Conservation (phyloP, 441 rosid genomes). For the Adansonia rubrostipa region DNA sequence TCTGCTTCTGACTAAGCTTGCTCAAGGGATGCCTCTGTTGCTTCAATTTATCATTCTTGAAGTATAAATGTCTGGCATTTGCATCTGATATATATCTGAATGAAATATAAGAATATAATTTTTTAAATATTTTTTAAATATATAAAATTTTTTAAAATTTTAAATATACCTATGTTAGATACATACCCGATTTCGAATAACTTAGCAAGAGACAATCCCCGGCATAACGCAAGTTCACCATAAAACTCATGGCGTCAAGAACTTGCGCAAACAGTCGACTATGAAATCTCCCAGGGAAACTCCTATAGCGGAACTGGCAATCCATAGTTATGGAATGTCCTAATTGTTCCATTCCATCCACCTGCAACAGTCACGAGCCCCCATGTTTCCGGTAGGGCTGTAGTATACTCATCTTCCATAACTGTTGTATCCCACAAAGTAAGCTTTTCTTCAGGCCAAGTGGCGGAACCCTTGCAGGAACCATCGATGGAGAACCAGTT, state of each 20-base stretch:
- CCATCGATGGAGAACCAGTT: conserved; percentile 61
- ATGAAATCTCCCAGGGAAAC: neutral
- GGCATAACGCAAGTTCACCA: neutral
- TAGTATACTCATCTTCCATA: conserved; percentile 12
- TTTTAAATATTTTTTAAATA: no score
- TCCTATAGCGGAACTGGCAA: conserved; percentile 49
- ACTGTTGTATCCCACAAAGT: conserved; percentile 37
- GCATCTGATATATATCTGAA: no score
- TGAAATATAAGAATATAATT: no score
- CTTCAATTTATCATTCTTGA: no score
- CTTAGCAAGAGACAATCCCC: neutral
- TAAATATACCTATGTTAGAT: no score
- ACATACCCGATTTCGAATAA: no score
- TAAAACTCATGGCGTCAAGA: neutral
- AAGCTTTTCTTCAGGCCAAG: conserved; percentile 95
- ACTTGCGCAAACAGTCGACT: neutral
- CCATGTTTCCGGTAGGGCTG: conserved; percentile 55
- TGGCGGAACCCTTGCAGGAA: conserved; percentile 59
- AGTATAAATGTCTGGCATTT: no score
- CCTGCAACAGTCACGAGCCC: conserved; percentile 79
- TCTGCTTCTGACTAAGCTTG: neutral
- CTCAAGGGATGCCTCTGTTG: no score
- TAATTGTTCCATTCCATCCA: conserved; percentile 68
- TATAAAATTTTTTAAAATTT: no score
- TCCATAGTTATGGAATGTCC: conserved; percentile 80